phyloP scores from a whole-genome alignment of 2,329 filamentous ascomycete species.

The Cercospora canescens region DNA sequence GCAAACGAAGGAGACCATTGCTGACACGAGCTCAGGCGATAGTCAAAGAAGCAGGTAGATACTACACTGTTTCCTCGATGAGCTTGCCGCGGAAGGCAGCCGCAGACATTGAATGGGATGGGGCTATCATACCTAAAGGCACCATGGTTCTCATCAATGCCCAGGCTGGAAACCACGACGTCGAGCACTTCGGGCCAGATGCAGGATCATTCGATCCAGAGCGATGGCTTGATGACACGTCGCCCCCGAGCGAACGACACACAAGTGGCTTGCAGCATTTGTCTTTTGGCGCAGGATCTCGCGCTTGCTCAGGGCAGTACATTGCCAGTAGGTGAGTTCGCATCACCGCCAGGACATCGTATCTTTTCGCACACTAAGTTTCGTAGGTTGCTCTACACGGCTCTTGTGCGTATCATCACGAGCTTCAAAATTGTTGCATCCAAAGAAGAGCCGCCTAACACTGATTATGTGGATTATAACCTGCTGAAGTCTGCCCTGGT shows the following conservation, averaged over 20 bases:
- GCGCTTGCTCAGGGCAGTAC: slow-evolving; percentile 54
- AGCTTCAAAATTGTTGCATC: slow-evolving; percentile 53
- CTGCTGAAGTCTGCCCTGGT: slow-evolving; percentile 60
- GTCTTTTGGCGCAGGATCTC: slow-evolving; percentile 55
- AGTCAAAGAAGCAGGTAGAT: slow-evolving; percentile 54
- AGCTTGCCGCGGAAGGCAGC: slow-evolving; percentile 54
- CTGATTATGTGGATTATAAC: slow-evolving; percentile 64
- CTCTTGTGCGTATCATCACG: slow-evolving; percentile 51
- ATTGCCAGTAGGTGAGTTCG: slow-evolving; percentile 44
- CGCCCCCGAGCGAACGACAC: slow-evolving; percentile 38
- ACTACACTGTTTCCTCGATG: slow-evolving; percentile 57
- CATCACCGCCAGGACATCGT: not conserved
- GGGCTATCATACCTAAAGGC: slow-evolving; percentile 52
- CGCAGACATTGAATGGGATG: slow-evolving; percentile 48
- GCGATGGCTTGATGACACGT: slow-evolving; percentile 46
- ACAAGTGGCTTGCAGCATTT: slow-evolving; percentile 42
- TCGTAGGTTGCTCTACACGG: slow-evolving; percentile 48
- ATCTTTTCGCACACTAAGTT: slow-evolving; percentile 15
- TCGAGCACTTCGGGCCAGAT: slow-evolving; percentile 51
- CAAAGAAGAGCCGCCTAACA: slow-evolving; percentile 55
- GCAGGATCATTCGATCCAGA: slow-evolving; percentile 52
- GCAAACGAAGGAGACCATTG: not conserved
- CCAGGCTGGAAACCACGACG: slow-evolving; percentile 56
- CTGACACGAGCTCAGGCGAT: slow-evolving; percentile 37
- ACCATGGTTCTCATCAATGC: slow-evolving; percentile 59